Base-by-base conservation (phyloP, 2,329 filamentous ascomycete genomes). In the Phialocephala subalpina region DNA sequence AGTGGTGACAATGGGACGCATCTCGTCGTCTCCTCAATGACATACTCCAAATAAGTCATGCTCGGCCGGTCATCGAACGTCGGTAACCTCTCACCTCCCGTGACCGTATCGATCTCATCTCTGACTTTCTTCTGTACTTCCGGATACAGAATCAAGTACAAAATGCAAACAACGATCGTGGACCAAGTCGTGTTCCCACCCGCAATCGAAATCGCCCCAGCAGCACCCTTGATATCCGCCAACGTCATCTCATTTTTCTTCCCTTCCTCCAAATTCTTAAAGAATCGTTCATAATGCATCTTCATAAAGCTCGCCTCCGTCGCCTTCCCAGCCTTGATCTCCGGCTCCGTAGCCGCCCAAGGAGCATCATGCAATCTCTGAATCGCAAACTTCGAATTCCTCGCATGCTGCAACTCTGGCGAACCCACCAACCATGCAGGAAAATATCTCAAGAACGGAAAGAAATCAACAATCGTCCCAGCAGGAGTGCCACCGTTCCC, bases 1-100 rank as follows among this genome's bases (percentile, higher is more conserved):
- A 85, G 73, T 0, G 83, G 82, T 14, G 79, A 80, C 3, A 84
- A 74, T 7, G 52, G 53, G 3, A 63, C 76, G 78, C 79, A 82
- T 25, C 83, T 78, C 42, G 79, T 75, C 9, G 79, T 79, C 67
- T 86, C 84, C 60, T 83, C 77, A 11, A 86, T 73, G n/a, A 85
- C 75, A 53, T 76, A 75, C 60, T 83, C 78, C 33, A 86, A 74
- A 63, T 83, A 84, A 3, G 70, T 75, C 33, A 87, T 74, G 0
- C 73, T 73, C 0, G 87, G 84, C 8, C 80, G 75, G 67, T 87
- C 85, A 2, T 79, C 75, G 62, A 83, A 81, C 0, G 72, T 77
- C 1, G 85, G 84, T 1, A 87, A 74, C 7, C 84, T 76, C 42
- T 77, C 73, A 3, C 70, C 70, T 1, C 83, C 83, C 12, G 86